These are phyloP conservation scores for Aspergillus proliferans DNA, from an alignment of 2,329 filamentous ascomycete species.

Conservation along the genomic window DNA sequence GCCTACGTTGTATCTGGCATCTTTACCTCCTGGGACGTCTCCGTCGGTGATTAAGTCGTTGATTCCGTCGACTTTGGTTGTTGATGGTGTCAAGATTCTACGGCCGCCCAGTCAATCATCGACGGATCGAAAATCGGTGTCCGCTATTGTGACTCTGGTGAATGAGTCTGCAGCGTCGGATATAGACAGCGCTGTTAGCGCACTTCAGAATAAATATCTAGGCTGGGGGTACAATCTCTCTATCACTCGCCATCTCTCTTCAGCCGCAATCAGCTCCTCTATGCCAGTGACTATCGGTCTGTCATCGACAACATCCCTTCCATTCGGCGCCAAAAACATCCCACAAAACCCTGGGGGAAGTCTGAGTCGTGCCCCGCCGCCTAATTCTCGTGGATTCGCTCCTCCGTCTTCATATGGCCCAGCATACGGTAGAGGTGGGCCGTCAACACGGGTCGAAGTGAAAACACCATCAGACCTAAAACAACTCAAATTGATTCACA, in stretches of 20 bases:
- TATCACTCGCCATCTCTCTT: slow-evolving; percentile 76
- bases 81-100: slow-evolving; percentile 69
- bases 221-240: slow-evolving; percentile 78
- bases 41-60: slow-evolving; percentile 45
- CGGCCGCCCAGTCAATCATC: slow-evolving; percentile 43
- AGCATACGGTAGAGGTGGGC: slow-evolving; percentile 41
- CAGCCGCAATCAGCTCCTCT: slow-evolving; percentile 57
- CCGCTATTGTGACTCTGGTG: slow-evolving; percentile 74
- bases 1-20: slow-evolving; percentile 50
- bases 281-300: slow-evolving; percentile 42
- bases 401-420: slow-evolving; percentile 66
- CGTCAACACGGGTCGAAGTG: slow-evolving; percentile 62
- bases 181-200: slow-evolving; percentile 72
- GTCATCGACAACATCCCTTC: slow-evolving; percentile 52
- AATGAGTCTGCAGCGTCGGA: slow-evolving; percentile 76
- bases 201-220: slow-evolving; percentile 75
- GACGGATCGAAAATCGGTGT: slow-evolving; percentile 63
- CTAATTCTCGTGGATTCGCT: slow-evolving; percentile 59
- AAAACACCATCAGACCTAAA: slow-evolving; percentile 70
- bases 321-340: slow-evolving; percentile 70
- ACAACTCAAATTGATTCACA: slow-evolving; percentile 78
- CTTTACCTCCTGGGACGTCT: slow-evolving; percentile 48
- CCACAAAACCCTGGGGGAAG: slow-evolving; percentile 42
- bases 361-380: slow-evolving; percentile 44
- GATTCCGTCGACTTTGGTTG: slow-evolving; percentile 50